Percentiles rank a stretch among this genome's conserved stretches.
Conservation (phyloP, 208 protist species). For the Leishmania martiniquensis region DNA sequence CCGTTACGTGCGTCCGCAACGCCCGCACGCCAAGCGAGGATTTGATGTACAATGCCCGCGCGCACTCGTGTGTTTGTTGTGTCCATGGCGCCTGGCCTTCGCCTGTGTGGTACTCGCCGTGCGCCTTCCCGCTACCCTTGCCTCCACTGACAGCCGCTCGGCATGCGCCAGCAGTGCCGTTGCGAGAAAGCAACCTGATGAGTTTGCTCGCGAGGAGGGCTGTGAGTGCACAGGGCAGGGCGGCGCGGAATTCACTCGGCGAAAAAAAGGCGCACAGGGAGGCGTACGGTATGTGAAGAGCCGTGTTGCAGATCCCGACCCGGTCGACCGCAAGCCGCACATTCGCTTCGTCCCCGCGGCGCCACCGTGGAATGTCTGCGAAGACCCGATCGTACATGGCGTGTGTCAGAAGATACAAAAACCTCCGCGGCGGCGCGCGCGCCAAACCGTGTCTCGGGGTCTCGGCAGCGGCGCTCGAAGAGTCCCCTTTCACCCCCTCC, state of each 20-base stretch:
- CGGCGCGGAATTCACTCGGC: constrained; percentile 61
- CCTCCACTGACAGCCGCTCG: neutral
- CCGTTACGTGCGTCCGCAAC: constrained; percentile 55
- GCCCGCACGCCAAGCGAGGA: constrained; percentile 49
- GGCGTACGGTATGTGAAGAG: constrained; percentile 50
- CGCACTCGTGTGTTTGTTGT: constrained; percentile 9
- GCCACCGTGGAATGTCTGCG: constrained; percentile 16
- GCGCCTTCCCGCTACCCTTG: neutral
- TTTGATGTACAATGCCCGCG: constrained; percentile 65
- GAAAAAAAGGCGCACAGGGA: constrained; percentile 49
- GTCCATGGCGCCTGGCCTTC: neutral
- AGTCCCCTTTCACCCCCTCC: neutral
- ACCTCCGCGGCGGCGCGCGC: neutral
- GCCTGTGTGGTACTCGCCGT: neutral
- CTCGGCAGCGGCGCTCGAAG: neutral
- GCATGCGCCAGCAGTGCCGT: neutral
- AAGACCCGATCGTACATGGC: constrained; percentile 13
- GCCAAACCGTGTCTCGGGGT: neutral
- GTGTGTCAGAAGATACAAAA: neutral
- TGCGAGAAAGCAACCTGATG: constrained; percentile 1
- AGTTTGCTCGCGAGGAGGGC: constrained; percentile 41
- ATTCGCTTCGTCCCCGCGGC: constrained; percentile 15
- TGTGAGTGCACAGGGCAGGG: constrained; percentile 51
- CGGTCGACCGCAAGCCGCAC: constrained; percentile 34
- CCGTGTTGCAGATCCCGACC: constrained; percentile 60